Base-by-base conservation (phyloP, 768 basidiomycete species). In the Artomyces pyxidatus region DNA sequence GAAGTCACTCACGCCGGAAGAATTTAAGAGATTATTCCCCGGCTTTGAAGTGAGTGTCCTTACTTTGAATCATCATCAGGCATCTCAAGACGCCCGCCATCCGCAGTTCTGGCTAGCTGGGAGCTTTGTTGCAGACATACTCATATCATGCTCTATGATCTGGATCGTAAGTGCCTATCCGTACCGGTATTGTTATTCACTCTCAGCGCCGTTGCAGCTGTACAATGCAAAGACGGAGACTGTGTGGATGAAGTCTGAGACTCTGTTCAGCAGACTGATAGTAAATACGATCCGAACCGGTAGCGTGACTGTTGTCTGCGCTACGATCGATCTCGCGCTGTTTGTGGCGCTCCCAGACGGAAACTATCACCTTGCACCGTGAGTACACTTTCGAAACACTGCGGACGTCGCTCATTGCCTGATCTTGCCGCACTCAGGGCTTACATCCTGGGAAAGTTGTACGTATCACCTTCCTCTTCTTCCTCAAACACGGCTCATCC, bases 141-240 rank as follows among this genome's bases (percentile, higher is more conserved):
- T 65, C 14, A 61, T 66, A 25, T 56, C 63, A 2, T 52, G 35
- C 4, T 55, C 57, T 22, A 61, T 65, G 56, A 45, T 61, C 25
- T 53, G 48, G 40, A 59, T 63, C 32, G 65, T 65, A 27, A 6
- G 32, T 35, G 11, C n/a, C n/a, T n/a, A n/a, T n/a, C n/a, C n/a
- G n/a, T 35, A 11, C 12, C 6, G 12, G 2, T 6, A 35, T 35
- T 2, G 17, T n/a, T 35, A n/a, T 12, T 3, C 2, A 6, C 32
- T 11, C 32, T 35, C 32, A 35, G 11, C 32, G 32, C 17, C n/a
- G n/a, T 35, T 35, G 7, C 32, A 35, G 32, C 17, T 35, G 17
- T 8, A 35, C 17, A 17, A 35, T 35, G 32, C 32, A 17, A 35
- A 35, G 32, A 35, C 32, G 14, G 3, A 35, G 4, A 35, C 32